These are phyloP conservation scores for Ustilago curta DNA, from an alignment of 1,284 basidiomycete species.

Conservation along the genomic window DNA sequence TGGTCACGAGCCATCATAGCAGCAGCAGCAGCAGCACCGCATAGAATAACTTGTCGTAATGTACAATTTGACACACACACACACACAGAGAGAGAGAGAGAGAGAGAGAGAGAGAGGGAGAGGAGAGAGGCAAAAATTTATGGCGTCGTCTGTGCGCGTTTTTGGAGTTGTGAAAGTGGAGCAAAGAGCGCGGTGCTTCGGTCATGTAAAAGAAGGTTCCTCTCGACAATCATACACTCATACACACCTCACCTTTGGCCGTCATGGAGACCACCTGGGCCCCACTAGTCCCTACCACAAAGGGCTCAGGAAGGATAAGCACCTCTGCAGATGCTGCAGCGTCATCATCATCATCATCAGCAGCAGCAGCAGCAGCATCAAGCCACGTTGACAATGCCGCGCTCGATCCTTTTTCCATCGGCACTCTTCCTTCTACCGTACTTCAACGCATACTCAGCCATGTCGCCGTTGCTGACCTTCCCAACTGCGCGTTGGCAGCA, in stretches of 20 bases:
- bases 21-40: constrained; percentile 2
- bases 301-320: constrained; percentile 21
- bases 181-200: not conserved
- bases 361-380: constrained; percentile 9
- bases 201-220: not conserved
- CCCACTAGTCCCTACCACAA: constrained; percentile 43
- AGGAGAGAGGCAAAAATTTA: not conserved
- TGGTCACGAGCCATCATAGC: constrained; percentile 29
- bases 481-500: constrained; percentile 41
- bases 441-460: constrained; percentile 47
- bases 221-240: not conserved
- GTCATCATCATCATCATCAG: not conserved
- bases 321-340: constrained; percentile 9
- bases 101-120: too few species aligned
- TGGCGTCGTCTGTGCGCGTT: constrained; percentile 9
- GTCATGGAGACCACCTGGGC: constrained; percentile 50
- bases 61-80: too few species aligned
- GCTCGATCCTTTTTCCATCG: constrained; percentile 49
- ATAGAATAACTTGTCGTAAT: too few species aligned
- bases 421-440: constrained; percentile 38
- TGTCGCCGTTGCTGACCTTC: constrained; percentile 43
- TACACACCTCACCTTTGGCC: not conserved
- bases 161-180: constrained; percentile 8
- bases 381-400: constrained; percentile 28
- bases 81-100: too few species aligned